A percentile compares a stretch with the other conserved stretches of the same genome.
Conservation (phyloP, 768 basidiomycete species). For the Epithele typhae region DNA sequence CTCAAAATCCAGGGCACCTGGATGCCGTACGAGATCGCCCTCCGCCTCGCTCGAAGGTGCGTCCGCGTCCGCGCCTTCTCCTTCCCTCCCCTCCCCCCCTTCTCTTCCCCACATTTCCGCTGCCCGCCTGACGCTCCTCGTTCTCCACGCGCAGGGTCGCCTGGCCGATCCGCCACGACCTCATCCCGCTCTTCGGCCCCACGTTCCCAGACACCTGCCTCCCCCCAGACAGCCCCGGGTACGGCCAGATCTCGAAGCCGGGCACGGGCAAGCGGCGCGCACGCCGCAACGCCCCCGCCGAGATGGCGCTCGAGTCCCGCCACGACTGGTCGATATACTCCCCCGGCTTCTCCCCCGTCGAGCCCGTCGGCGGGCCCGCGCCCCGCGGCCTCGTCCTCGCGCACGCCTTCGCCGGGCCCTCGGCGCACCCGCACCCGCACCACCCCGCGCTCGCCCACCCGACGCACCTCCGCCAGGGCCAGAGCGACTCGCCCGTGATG, state of each 20-base stretch:
- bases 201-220: conserved; percentile 82
- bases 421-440: conserved; percentile 2
- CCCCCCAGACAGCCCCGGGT: conserved; percentile 82
- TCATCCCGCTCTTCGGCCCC: conserved; percentile 89
- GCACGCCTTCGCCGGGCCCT: conserved; percentile 11
- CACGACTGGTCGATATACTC: conserved; percentile 49
- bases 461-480: not conserved
- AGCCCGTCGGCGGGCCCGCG: not conserved
- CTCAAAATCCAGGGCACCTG: conserved; percentile 92
- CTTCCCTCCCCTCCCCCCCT: not conserved
- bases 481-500: conserved; percentile 21
- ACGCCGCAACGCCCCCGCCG: conserved; percentile 46
- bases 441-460: not conserved
- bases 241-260: conserved; percentile 68
- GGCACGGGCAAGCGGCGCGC: conserved; percentile 57
- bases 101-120: not conserved
- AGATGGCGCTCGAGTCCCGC: conserved; percentile 29
- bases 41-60: conserved; percentile 74
- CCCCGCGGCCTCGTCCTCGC: conserved; percentile 15
- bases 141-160: conserved; percentile 57
- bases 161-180: conserved; percentile 82
- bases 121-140: not conserved
- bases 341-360: conserved; percentile 34
- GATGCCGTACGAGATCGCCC: conserved; percentile 91
- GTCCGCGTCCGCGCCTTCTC: conserved; percentile 21